Evolutionary conservation across 306 rosid species (phyloP).

Genomic region (Begonia peltatifolia): DNA sequence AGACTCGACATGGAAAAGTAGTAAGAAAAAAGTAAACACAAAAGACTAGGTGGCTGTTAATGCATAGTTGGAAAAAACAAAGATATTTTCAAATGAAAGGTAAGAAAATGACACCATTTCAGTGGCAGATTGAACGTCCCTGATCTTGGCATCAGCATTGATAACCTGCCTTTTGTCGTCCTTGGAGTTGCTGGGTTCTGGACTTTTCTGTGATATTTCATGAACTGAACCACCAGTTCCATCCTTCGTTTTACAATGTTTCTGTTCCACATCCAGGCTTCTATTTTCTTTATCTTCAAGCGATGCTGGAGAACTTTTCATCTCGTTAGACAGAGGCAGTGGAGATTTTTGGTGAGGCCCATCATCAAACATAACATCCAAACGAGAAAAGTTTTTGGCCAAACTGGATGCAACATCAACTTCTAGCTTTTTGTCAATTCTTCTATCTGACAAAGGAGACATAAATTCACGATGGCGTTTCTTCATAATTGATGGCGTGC

Average conservation of each 20-base stretch:
- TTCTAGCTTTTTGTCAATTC: conserved; percentile 65
- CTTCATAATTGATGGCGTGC: conserved; percentile 86
- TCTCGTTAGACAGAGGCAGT: conserved; percentile 26
- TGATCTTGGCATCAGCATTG: conserved; percentile 18
- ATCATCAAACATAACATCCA: conserved; percentile 65
- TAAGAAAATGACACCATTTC: conserved; percentile 26
- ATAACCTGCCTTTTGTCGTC: conserved; percentile 22
- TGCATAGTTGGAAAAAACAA: background rate
- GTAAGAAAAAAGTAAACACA: too few relatives aligned
- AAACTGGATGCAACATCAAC: conserved; percentile 41
- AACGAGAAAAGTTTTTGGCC: conserved; percentile 50
- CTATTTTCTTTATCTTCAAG: conserved; percentile 44
- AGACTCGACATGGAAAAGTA: too few relatives aligned
- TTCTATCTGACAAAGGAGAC: conserved; percentile 82
- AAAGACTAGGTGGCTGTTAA: too few relatives aligned
- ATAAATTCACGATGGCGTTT: conserved; percentile 72
- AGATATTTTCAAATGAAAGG: conserved; percentile 1
- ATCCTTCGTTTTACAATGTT: conserved; percentile 17
- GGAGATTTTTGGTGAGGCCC: conserved; percentile 23
- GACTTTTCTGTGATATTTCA: conserved; percentile 17
- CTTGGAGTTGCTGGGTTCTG: conserved; percentile 19
- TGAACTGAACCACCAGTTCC: conserved; percentile 13
- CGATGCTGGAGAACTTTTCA: conserved; percentile 14
- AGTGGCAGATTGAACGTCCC: conserved; percentile 19
- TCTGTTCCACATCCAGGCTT: conserved; percentile 15